Evolutionary conservation across 2,329 filamentous ascomycete genomes (phyloP).

Genomic region (Cladophialophora bantiana): DNA sequence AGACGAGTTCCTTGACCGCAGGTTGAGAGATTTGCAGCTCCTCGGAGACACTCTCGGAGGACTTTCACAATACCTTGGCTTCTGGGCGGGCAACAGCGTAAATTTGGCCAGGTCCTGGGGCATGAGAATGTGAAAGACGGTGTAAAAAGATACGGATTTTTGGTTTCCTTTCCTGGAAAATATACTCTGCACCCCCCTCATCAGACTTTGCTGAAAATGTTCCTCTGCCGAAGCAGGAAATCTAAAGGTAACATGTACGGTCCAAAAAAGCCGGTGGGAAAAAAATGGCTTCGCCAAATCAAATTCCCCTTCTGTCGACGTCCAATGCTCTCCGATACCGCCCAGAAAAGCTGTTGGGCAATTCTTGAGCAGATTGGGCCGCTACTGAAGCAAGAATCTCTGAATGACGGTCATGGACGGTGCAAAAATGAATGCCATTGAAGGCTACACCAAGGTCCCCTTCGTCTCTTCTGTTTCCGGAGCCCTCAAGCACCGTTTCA

Average conservation of each 20-base stretch:
- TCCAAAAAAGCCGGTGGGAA: neutral
- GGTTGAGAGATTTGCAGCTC: constrained; percentile 72
- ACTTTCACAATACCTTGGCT: constrained; percentile 79
- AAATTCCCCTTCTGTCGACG: neutral
- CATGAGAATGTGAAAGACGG: constrained; percentile 67
- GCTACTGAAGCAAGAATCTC: neutral
- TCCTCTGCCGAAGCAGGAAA: neutral
- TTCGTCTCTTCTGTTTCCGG: neutral
- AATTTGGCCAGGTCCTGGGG: constrained; percentile 91
- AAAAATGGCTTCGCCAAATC: neutral
- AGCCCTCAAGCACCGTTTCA: neutral
- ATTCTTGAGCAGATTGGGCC: neutral
- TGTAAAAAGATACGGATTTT: neutral
- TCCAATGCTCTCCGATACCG: neutral
- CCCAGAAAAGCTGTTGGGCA: neutral
- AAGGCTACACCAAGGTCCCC: neutral
- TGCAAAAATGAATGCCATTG: neutral
- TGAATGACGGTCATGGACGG: neutral
- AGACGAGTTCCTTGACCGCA: constrained; percentile 76
- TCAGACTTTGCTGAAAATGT: neutral
- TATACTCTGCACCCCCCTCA: neutral
- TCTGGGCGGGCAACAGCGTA: constrained; percentile 76
- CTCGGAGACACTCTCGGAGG: constrained; percentile 69
- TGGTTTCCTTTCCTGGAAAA: neutral
- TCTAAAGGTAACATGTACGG: neutral